Evolutionary conservation across 148 eudicot genomes (phyloP).

Genomic region (Rhododendron williamsianum): DNA sequence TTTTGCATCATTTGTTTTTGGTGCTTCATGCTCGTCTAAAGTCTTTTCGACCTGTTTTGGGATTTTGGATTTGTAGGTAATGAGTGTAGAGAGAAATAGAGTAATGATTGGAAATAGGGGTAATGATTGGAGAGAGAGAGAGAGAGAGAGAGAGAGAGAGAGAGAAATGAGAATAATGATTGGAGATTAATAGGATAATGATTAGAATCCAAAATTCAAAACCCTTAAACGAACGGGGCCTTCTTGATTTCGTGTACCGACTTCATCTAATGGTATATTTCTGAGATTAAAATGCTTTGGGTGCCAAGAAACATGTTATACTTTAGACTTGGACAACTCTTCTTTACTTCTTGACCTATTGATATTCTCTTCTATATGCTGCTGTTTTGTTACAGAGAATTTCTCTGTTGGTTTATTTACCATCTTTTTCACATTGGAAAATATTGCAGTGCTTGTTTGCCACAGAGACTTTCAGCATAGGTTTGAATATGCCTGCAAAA

Average conservation of each 20-base stretch:
- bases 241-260: not conserved
- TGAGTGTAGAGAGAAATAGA: too few relatives aligned
- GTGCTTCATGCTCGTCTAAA: not conserved
- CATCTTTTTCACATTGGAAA: conserved; percentile 18
- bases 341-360: not conserved
- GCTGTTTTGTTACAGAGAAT: not conserved
- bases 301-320: not conserved
- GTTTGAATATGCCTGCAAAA: conserved; percentile 98
- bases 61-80: too few relatives aligned
- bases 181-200: too few relatives aligned
- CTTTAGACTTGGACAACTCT: not conserved
- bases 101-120: too few relatives aligned
- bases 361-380: not conserved
- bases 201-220: too few relatives aligned
- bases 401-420: not conserved
- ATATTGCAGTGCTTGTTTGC: conserved; percentile 87
- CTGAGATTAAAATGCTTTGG: not conserved
- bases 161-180: too few relatives aligned
- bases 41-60: not conserved
- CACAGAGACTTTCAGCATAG: conserved; percentile 99
- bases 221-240: too few relatives aligned
- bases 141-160: too few relatives aligned
- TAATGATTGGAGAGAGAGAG: too few relatives aligned
- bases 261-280: not conserved
- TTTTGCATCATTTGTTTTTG: not conserved